Evolutionary conservation across 2,329 filamentous ascomycete genomes (phyloP), one percentile per base, ranked within the genome.

Genomic region (Ophiocordyceps australis): DNA sequence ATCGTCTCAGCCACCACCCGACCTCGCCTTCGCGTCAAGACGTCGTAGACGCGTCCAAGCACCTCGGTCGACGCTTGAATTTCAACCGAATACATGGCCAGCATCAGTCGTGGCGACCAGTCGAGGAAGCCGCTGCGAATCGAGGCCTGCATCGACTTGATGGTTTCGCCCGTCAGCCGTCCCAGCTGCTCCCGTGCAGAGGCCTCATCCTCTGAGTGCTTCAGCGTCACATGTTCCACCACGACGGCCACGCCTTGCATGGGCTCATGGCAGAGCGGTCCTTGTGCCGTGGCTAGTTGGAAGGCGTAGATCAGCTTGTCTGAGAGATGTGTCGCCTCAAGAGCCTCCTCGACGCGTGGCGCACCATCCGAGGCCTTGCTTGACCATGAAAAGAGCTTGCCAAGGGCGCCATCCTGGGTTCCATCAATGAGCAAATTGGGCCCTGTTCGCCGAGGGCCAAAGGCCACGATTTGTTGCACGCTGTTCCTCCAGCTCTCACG

Each of bases 41-140:
- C 86, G 37, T 80, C 81, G 59, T 98, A 98, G 18, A 95, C 89
- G 17, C 82, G 75, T 14, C 89, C 89, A 5, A 98, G 71, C 22
- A 95, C 89, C 51, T 95, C 89, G 40, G 85, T 86, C 14, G 80
- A 85, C 17, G 86, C 83, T 62, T 95, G 89, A 41, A 98, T 95
- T 47, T 95, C 89, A 47, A 86, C 93, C 28, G 72, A 82, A 57
- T 98, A 98, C 82, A 95, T 95, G 26, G 89, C 89, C 23, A 98
- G 70, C 55, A 95, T 71, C 37, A 98, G 68, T n/a, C 89, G 74
- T 0, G 89, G 80, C 20, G 77, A 86, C 89, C 89, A 98, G 58
- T 95, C 89, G 12, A 94, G 59, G 59, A 95, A 93, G 14, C 75
- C 86, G 35, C 74, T 62, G 26, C 75, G 69, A 32, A 98, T 82